These are phyloP conservation scores for Heliamphora pulchella DNA, from an alignment of 179 eudicot species.

Conservation along the genomic window DNA sequence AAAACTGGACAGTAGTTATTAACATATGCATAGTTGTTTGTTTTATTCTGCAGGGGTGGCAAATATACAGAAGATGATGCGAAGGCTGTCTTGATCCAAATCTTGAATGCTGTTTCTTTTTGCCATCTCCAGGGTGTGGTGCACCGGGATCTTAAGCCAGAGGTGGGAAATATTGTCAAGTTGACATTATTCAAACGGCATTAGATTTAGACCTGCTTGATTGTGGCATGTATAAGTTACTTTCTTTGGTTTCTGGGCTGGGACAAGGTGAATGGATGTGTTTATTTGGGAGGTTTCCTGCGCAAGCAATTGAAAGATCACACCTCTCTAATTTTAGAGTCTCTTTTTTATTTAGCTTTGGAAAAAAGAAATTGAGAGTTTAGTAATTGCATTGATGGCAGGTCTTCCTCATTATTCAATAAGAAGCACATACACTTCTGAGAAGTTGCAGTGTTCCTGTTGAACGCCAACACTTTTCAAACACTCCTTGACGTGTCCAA, in stretches of 20 bases:
- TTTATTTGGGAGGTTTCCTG: background rate
- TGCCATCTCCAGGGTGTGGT: slow-evolving; percentile 95
- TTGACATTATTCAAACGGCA: background rate
- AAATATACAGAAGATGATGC: slow-evolving; percentile 89
- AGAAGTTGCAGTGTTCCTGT: background rate
- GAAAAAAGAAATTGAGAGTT: background rate
- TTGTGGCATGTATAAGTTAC: background rate
- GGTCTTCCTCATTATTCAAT: background rate
- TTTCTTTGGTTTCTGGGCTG: background rate
- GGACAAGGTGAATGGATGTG: background rate
- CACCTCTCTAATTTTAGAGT: background rate
- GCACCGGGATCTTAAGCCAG: slow-evolving; percentile 90
- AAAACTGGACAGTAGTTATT: background rate
- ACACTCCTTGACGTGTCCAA: background rate
- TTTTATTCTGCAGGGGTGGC: slow-evolving; percentile 63
- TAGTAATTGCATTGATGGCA: background rate
- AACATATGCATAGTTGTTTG: background rate
- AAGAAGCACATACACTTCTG: background rate
- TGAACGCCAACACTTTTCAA: background rate
- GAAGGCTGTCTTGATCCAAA: slow-evolving; percentile 60
- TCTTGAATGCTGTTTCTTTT: slow-evolving; percentile 68
- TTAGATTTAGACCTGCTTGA: background rate
- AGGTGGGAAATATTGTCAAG: slow-evolving; percentile 36
- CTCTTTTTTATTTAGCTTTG: background rate
- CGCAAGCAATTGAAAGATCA: slow-evolving; percentile 3